A percentile compares a stretch with the other conserved stretches of the same genome.
phyloP scores from a whole-genome alignment of 1,139 yeast species.

The Protomyces inundatus region DNA sequence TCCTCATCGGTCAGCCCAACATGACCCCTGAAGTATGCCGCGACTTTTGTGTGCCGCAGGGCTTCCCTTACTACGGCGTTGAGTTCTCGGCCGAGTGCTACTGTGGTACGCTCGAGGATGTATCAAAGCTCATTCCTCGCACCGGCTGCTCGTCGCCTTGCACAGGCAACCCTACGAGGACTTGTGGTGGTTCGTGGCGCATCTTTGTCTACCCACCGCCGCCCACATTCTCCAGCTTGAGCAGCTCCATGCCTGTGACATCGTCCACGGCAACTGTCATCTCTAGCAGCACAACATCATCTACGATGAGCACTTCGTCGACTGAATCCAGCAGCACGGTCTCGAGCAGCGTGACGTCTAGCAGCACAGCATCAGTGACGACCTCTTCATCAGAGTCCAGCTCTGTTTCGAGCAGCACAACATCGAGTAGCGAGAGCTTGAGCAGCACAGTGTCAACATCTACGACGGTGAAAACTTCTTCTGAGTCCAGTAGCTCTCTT shows the following conservation, averaged over 20 bases:
- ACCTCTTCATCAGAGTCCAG: too few relatives aligned
- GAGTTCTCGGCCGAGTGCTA: constrained; percentile 11
- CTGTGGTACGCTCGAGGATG: background rate
- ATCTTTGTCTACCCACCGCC: background rate
- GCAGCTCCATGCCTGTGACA: background rate
- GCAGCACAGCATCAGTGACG: too few relatives aligned
- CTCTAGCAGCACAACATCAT: background rate
- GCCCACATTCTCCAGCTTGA: background rate
- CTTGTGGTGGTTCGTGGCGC: background rate
- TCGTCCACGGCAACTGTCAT: background rate
- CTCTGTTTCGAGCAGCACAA: too few relatives aligned
- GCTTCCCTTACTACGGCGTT: constrained; percentile 14
- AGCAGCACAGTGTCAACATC: too few relatives aligned
- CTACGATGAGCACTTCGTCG: too few relatives aligned
- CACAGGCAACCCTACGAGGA: background rate
- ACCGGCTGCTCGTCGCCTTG: background rate
- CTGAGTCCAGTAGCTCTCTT: too few relatives aligned
- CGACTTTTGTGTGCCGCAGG: constrained; percentile 4
- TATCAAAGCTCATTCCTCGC: background rate
- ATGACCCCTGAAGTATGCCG: constrained; percentile 4
- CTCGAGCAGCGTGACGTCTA: too few relatives aligned
- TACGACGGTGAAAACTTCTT: too few relatives aligned
- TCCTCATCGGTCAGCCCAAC: background rate
- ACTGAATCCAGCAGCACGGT: too few relatives aligned
- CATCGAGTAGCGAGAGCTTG: too few relatives aligned